phyloP scores from a whole-genome alignment of 352 stramenopile species.

The Pythium vanterpoolii region DNA sequence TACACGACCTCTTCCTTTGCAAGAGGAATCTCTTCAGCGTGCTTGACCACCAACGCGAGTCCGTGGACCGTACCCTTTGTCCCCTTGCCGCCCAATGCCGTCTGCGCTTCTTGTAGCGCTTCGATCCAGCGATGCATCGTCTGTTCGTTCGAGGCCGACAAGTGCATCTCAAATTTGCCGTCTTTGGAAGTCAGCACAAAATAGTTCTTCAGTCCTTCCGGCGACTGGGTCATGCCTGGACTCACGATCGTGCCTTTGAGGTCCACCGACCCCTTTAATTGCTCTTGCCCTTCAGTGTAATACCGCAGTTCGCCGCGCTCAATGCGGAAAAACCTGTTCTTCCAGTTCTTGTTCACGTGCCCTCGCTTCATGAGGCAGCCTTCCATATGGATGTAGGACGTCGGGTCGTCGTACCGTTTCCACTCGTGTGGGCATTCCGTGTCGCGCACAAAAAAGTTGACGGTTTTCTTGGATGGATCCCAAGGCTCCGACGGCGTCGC shows the following conservation, averaged over 20 bases:
- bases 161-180: slow-evolving; percentile 81
- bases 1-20: slow-evolving; percentile 63
- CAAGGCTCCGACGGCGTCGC: slow-evolving; percentile 62
- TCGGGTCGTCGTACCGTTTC: slow-evolving; percentile 84
- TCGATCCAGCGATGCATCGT: slow-evolving; percentile 89
- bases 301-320: slow-evolving; percentile 78
- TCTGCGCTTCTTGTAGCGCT: slow-evolving; percentile 74
- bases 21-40: slow-evolving; percentile 73
- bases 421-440: slow-evolving; percentile 74
- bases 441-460: slow-evolving; percentile 80
- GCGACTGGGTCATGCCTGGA: slow-evolving; percentile 75
- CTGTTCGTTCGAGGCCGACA: slow-evolving; percentile 76
- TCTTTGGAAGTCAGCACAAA: slow-evolving; percentile 83
- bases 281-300: slow-evolving; percentile 78
- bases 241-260: slow-evolving; percentile 82
- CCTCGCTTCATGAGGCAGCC: slow-evolving; percentile 78
- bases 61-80: slow-evolving; percentile 56
- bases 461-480: slow-evolving; percentile 76
- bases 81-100: slow-evolving; percentile 43
- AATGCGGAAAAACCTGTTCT: slow-evolving; percentile 87
- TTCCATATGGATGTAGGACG: slow-evolving; percentile 87
- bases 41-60: slow-evolving; percentile 70
- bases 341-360: slow-evolving; percentile 87
- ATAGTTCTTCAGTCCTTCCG: slow-evolving; percentile 80
- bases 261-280: slow-evolving; percentile 65